A percentile compares a stretch with the other conserved stretches of the same genome.
Conservation (phyloP, 176 grass and related monocot genomes). For the Elymus sibiricus region DNA sequence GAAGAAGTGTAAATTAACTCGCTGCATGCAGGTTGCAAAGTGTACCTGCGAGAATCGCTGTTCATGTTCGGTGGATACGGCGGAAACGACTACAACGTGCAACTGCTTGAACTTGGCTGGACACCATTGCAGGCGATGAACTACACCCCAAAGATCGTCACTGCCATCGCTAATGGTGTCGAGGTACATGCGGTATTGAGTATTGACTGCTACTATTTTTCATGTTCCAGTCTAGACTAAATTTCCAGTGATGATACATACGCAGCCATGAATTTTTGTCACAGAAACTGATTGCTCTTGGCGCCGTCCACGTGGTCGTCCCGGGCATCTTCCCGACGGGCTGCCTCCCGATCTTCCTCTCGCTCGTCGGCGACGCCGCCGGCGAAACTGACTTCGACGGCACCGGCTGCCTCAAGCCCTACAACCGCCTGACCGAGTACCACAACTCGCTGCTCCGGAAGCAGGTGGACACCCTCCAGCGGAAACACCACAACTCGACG, state of each 20-base stretch:
- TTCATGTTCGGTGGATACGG: constrained; percentile 49
- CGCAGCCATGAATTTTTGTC: not conserved
- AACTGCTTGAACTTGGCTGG: constrained; percentile 12
- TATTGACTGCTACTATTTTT: too few relatives aligned
- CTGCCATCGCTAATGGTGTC: constrained; percentile 22
- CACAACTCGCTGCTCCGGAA: constrained; percentile 41
- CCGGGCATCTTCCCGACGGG: constrained; percentile 40
- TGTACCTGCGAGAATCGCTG: constrained; percentile 21
- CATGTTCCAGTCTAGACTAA: not conserved
- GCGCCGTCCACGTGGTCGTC: constrained; percentile 35
- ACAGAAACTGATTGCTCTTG: constrained; percentile 11
- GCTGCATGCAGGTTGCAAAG: constrained; percentile 26
- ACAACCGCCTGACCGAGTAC: constrained; percentile 27
- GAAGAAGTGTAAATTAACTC: not conserved
- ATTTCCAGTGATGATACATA: too few relatives aligned
- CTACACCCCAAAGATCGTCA: constrained; percentile 17
- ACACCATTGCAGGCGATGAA: not conserved
- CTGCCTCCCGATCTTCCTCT: constrained; percentile 37
- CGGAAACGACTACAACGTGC: constrained; percentile 53
- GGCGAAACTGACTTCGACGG: not conserved
- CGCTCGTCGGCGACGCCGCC: not conserved
- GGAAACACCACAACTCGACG: not conserved
- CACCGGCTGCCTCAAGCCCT: constrained; percentile 28
- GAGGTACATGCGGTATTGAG: constrained; percentile 14
- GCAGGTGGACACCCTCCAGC: not conserved